These are phyloP conservation scores for Xylariaceae sp. DNA, from an alignment of 2,329 filamentous ascomycete genomes.

Conservation along the genomic window DNA sequence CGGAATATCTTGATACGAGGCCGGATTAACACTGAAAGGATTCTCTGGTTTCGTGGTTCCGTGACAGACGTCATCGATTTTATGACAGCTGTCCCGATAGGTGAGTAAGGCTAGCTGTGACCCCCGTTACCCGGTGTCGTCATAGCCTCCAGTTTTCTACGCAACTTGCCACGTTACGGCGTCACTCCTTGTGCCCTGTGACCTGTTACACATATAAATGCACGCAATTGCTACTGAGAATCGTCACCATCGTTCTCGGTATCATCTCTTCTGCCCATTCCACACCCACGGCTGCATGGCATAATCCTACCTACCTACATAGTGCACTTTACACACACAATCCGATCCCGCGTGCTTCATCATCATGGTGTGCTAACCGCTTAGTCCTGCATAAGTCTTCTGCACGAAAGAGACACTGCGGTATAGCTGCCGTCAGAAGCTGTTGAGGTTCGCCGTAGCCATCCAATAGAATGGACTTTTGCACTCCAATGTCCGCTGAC, in stretches of 20 bases:
- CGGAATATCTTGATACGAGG: not conserved
- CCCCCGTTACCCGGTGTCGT: slow-evolving; percentile 9
- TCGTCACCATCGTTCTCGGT: not conserved
- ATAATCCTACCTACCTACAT: not conserved
- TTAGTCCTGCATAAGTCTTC: slow-evolving; percentile 18
- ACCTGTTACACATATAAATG: slow-evolving; percentile 14
- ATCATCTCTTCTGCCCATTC: no score
- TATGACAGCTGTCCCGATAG: not conserved
- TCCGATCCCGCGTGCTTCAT: not conserved
- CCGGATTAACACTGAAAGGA: not conserved
- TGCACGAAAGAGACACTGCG: slow-evolving; percentile 15
- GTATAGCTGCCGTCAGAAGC: slow-evolving; percentile 12
- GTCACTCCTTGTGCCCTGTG: slow-evolving; percentile 6
- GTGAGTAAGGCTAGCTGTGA: no score
- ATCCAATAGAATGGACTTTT: slow-evolving; percentile 12
- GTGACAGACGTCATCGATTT: slow-evolving; percentile 26
- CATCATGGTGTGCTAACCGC: slow-evolving; percentile 12
- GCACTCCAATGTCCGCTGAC: slow-evolving; percentile 2
- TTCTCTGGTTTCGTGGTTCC: slow-evolving; percentile 21
- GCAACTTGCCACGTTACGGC: not conserved
- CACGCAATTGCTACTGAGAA: slow-evolving; percentile 13
- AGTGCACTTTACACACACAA: not conserved
- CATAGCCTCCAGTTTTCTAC: slow-evolving; percentile 4
- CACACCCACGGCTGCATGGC: slow-evolving; percentile 3
- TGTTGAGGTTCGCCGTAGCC: slow-evolving; percentile 1